phyloP scores from a whole-genome alignment of 2,329 filamentous ascomycete species.

The Laburnicola sp. region DNA sequence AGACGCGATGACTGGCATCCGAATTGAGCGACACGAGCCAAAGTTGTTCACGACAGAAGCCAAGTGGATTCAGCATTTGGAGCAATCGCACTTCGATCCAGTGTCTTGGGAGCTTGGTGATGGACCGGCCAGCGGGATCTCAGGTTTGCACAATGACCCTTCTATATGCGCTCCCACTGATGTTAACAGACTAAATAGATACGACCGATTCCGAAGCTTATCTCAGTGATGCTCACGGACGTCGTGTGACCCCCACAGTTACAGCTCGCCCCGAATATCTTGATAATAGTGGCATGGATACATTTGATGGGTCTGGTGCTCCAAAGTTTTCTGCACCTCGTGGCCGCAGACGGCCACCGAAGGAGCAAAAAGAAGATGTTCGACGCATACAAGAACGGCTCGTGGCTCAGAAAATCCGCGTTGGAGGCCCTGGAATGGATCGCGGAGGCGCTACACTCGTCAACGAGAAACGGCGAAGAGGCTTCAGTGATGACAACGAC shows the following conservation, averaged over 20 bases:
- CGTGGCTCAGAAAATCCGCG: constrained; percentile 53
- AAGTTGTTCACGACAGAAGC: constrained; percentile 45
- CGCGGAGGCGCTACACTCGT: constrained; percentile 57
- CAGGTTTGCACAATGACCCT: constrained; percentile 54
- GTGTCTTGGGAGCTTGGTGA: constrained; percentile 63
- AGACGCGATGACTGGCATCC: constrained; percentile 29
- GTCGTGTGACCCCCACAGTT: constrained; percentile 53
- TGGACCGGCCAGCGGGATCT: constrained; percentile 58
- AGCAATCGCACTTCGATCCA: constrained; percentile 55
- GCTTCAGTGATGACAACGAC: constrained; percentile 40
- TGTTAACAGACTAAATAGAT: constrained; percentile 34
- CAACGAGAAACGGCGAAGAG: constrained; percentile 52
- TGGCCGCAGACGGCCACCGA: constrained; percentile 38
- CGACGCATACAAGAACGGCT: constrained; percentile 51
- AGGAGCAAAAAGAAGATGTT: constrained; percentile 48
- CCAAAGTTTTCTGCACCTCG: constrained; percentile 42
- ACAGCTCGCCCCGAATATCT: constrained; percentile 24
- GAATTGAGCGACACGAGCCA: constrained; percentile 24
- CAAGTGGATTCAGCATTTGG: constrained; percentile 57
- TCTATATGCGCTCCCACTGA: constrained; percentile 10
- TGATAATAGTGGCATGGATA: constrained; percentile 5
- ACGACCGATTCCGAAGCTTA: constrained; percentile 51
- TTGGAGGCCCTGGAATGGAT: constrained; percentile 58
- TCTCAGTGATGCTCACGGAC: constrained; percentile 52
- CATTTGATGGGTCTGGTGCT: constrained; percentile 10